Conservation (phyloP, 2,329 filamentous ascomycete genomes). For the Fusarium nelsonii region DNA sequence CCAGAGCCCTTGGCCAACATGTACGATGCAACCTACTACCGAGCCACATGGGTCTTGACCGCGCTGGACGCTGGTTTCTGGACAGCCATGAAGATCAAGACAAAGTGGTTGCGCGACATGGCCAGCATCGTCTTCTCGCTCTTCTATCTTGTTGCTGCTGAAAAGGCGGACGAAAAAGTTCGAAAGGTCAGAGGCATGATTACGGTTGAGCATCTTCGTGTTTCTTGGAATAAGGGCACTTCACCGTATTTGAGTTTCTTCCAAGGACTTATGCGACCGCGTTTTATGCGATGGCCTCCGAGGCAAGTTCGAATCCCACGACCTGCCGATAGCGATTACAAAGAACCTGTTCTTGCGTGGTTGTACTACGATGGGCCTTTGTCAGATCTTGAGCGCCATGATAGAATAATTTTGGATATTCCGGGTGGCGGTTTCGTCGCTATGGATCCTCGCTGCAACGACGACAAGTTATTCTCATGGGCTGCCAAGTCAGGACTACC, state of each 20-base stretch:
- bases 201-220: constrained; percentile 89
- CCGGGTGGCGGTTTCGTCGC: constrained; percentile 96
- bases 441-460: constrained; percentile 94
- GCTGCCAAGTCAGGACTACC: constrained; percentile 89
- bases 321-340: constrained; percentile 83
- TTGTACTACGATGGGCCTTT: constrained; percentile 94
- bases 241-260: constrained; percentile 85
- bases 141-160: constrained; percentile 93
- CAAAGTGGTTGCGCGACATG: constrained; percentile 83
- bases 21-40: constrained; percentile 92
- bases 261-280: constrained; percentile 79
- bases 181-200: constrained; percentile 87
- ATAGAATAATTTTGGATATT: constrained; percentile 85
- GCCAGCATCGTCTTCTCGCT: constrained; percentile 85
- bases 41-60: constrained; percentile 96
- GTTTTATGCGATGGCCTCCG: constrained; percentile 83
- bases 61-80: constrained; percentile 97
- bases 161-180: constrained; percentile 96
- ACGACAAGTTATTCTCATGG: constrained; percentile 95
- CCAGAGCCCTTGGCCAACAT: constrained; percentile 95
- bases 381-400: constrained; percentile 79
- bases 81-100: constrained; percentile 93
- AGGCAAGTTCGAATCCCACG: constrained; percentile 86
- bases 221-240: constrained; percentile 95
- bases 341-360: constrained; percentile 86